These are phyloP conservation scores for Yamadazyma nakazawae DNA, from an alignment of 805 yeast species.

Conservation along the genomic window DNA sequence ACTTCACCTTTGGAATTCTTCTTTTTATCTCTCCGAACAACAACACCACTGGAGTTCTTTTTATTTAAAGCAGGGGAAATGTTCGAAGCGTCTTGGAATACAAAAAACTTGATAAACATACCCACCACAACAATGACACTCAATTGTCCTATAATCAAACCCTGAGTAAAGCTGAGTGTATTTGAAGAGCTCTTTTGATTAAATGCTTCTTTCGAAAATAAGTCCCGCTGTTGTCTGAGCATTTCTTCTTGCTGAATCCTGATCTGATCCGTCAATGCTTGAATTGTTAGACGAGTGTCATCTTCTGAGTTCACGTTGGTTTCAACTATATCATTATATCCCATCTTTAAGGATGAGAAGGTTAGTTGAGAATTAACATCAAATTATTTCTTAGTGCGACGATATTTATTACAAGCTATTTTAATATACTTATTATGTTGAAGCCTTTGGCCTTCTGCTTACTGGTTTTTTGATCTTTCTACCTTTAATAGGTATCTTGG, in stretches of 20 bases:
- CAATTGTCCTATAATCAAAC: slow-evolving; percentile 68
- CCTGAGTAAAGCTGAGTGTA: slow-evolving; percentile 72
- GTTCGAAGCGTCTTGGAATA: slow-evolving; percentile 64
- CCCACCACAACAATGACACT: slow-evolving; percentile 63
- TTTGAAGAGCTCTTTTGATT: slow-evolving; percentile 5
- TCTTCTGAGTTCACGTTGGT: neutral
- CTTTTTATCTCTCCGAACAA: slow-evolving; percentile 29
- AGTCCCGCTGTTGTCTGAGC: slow-evolving; percentile 25
- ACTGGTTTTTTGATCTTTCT: slow-evolving; percentile 16
- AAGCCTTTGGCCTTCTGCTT: slow-evolving; percentile 10
- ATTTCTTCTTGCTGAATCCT: slow-evolving; percentile 29
- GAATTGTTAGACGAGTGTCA: neutral
- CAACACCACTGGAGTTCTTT: slow-evolving; percentile 29
- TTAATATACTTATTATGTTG: neutral
- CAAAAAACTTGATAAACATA: slow-evolving; percentile 70
- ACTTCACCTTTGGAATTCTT: slow-evolving; percentile 16
- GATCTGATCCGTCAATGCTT: slow-evolving; percentile 17
- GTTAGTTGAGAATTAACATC: neutral
- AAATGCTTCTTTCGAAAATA: slow-evolving; percentile 16
- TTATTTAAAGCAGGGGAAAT: slow-evolving; percentile 24
- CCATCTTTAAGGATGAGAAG: neutral
- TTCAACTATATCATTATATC: slow-evolving; percentile 5
- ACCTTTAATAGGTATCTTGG: neutral
- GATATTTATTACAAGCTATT: too few relatives aligned
- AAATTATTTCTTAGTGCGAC: neutral